phyloP scores from a whole-genome alignment of 2,329 filamentous ascomycete species.

The Fusarium tricinctum region DNA sequence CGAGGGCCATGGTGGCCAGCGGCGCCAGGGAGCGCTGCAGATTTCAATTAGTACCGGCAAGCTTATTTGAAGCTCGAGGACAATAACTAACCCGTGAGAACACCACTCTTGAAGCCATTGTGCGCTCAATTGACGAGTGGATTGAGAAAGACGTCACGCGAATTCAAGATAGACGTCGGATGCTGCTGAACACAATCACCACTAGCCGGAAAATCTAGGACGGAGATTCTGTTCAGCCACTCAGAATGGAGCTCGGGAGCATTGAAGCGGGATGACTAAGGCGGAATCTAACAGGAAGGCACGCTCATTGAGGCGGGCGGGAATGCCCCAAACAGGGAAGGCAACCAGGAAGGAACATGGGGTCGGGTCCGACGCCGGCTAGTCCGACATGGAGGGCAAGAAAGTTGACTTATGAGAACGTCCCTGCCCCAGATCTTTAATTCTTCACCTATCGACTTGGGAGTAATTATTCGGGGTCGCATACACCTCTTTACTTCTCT shows the following conservation, averaged over 20 bases:
- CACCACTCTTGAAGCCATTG: slow-evolving; percentile 73
- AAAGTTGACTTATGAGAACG: slow-evolving; percentile 13
- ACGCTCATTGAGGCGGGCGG: slow-evolving; percentile 5
- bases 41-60: slow-evolving; percentile 50
- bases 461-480: slow-evolving; percentile 1
- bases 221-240: slow-evolving; percentile 48
- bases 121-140: slow-evolving; percentile 63
- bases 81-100: slow-evolving; percentile 64
- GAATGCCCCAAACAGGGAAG: slow-evolving; percentile 26
- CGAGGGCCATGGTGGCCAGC: slow-evolving; percentile 66
- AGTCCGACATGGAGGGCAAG: slow-evolving; percentile 23
- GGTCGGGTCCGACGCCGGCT: slow-evolving; percentile 39
- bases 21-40: slow-evolving; percentile 66
- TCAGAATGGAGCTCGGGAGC: slow-evolving; percentile 18
- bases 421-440: slow-evolving; percentile 17
- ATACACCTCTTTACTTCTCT: slow-evolving; percentile 5
- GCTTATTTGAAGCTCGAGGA: slow-evolving; percentile 21
- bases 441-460: slow-evolving; percentile 15
- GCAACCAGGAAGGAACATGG: slow-evolving; percentile 10
- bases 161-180: slow-evolving; percentile 45
- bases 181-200: slow-evolving; percentile 41
- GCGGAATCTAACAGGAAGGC: slow-evolving; percentile 19
- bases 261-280: slow-evolving; percentile 40
- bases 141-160: slow-evolving; percentile 47
- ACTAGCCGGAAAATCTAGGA: slow-evolving; percentile 50